Evolutionary conservation across 345 rosid genomes (phyloP).

Genomic region (Camelina hispida): DNA sequence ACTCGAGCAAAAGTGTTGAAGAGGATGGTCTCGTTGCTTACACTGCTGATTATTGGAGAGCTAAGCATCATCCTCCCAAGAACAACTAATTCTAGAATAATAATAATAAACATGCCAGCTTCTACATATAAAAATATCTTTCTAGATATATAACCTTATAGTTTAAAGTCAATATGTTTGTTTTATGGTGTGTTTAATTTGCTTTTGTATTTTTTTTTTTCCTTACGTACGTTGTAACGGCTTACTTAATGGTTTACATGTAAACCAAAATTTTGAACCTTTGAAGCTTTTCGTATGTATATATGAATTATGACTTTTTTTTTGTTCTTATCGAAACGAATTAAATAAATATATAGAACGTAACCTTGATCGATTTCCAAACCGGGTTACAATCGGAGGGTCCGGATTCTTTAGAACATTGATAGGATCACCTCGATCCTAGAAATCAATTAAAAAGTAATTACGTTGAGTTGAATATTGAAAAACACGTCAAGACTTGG

Average conservation of each 20-base stretch:
- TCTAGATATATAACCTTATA: slow-evolving; percentile 12
- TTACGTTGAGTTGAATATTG: not conserved
- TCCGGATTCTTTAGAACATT: not conserved
- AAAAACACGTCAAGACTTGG: not conserved
- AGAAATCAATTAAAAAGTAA: not conserved
- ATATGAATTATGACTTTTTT: not conserved
- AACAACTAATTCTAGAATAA: slow-evolving; percentile 51
- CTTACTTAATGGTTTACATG: slow-evolving; percentile 26
- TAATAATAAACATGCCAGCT: slow-evolving; percentile 1
- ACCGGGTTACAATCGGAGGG: no score
- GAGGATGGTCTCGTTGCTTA: slow-evolving; percentile 59
- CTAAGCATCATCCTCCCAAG: slow-evolving; percentile 83
- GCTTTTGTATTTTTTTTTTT: slow-evolving; percentile 7
- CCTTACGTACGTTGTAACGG: slow-evolving; percentile 12
- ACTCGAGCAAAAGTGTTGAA: slow-evolving; percentile 40
- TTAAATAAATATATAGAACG: no score
- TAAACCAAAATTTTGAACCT: slow-evolving; percentile 23
- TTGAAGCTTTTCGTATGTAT: slow-evolving; percentile 13
- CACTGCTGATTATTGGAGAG: slow-evolving; percentile 69
- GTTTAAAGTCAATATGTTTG: slow-evolving; percentile 16
- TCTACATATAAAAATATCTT: not conserved
- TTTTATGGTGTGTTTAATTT: slow-evolving; percentile 25
- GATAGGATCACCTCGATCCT: not conserved
- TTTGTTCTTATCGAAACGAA: not conserved
- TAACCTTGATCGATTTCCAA: no score